Conservation (phyloP, 129 eudicot species). For the Lactuca saligna region DNA sequence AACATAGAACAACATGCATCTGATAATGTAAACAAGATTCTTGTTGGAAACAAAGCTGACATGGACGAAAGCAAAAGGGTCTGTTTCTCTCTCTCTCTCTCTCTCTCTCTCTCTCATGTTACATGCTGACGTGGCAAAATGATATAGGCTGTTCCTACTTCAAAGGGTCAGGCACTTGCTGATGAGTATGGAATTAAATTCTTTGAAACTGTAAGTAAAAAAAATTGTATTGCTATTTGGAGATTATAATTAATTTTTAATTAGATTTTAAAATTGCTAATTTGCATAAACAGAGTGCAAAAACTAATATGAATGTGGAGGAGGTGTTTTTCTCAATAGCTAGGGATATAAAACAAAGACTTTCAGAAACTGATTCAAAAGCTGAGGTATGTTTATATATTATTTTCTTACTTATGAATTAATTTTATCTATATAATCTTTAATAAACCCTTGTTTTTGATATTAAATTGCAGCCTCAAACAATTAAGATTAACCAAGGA, state of each 20-base stretch:
- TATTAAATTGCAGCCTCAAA: constrained; percentile 54
- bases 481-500: constrained; percentile 61
- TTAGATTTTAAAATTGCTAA: background rate
- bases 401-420: background rate
- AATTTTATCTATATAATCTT: background rate
- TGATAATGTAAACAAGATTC: constrained; percentile 84
- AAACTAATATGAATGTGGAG: constrained; percentile 83
- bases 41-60: constrained; percentile 93
- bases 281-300: constrained; percentile 66
- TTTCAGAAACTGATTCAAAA: constrained; percentile 73
- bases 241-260: background rate
- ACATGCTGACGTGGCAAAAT: constrained; percentile 23
- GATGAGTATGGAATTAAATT: constrained; percentile 94
- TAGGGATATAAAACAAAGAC: constrained; percentile 84
- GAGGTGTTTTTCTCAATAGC: constrained; percentile 88
- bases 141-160: constrained; percentile 80
- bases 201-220: constrained; percentile 79
- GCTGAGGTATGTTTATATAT: constrained; percentile 52
- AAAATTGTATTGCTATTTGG: constrained; percentile 1
- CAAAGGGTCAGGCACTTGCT: constrained; percentile 95
- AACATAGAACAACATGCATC: constrained; percentile 96
- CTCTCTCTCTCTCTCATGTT: background rate
- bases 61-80: constrained; percentile 97
- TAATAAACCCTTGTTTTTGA: background rate
- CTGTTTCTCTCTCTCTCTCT: constrained; percentile 18